Evolutionary conservation across 208 protist genomes (phyloP).

Genomic region (Acanthamoeba sp.): DNA sequence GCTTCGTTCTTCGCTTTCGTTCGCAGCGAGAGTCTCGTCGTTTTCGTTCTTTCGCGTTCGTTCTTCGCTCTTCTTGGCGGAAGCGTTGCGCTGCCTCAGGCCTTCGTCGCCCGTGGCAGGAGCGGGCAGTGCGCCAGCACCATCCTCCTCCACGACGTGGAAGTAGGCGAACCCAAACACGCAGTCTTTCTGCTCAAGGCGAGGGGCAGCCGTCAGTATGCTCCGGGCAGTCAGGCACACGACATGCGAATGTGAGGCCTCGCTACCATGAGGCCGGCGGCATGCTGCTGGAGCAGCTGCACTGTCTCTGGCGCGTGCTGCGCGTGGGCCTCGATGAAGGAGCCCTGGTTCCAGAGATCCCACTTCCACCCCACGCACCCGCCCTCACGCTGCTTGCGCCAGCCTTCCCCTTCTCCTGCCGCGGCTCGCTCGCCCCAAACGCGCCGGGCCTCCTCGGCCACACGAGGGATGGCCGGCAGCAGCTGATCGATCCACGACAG

Average conservation of each 20-base stretch:
- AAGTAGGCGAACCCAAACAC: slow-evolving; percentile 47
- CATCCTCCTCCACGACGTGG: neutral
- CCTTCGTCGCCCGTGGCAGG: neutral
- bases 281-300: neutral
- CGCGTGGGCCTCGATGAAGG: neutral
- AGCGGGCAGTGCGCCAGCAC: neutral
- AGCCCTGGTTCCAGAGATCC: slow-evolving; percentile 19
- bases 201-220: neutral
- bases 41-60: neutral
- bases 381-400: neutral
- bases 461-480: neutral
- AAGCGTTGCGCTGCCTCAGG: neutral
- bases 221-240: no score
- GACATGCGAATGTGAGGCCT: neutral
- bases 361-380: neutral
- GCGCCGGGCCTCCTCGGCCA: neutral
- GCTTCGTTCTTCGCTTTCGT: neutral
- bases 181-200: neutral
- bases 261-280: neutral
- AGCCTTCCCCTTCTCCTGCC: neutral
- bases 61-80: neutral
- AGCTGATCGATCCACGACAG: neutral
- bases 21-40: no score
- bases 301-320: neutral
- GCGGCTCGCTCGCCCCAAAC: neutral